Percentiles rank a stretch among this genome's conserved stretches.
Conservation (phyloP, 768 basidiomycete species). For the Dentipellis sp. region DNA sequence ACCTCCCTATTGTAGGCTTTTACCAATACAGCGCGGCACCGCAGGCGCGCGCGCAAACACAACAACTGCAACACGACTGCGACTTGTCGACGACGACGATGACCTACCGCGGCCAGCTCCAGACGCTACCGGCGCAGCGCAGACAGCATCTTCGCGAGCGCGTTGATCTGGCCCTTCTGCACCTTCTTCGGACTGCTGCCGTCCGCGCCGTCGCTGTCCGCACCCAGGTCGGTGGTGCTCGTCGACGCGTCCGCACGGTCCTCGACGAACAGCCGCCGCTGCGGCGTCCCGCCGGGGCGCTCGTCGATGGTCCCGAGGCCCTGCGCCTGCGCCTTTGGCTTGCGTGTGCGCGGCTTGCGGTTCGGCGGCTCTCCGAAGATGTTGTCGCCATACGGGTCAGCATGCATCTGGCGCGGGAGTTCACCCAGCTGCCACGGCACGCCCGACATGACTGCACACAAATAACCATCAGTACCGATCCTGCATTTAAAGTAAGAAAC, state of each 20-base stretch:
- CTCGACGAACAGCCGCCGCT: slow-evolving; percentile 36
- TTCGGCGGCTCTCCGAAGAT: slow-evolving; percentile 49
- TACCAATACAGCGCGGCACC: slow-evolving; percentile 13
- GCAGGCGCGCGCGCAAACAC: slow-evolving; percentile 5
- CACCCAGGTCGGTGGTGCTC: slow-evolving; percentile 60
- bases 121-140: slow-evolving; percentile 51
- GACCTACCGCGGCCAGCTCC: neutral
- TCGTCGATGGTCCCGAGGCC: slow-evolving; percentile 71
- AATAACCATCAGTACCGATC: slow-evolving; percentile 3
- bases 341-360: slow-evolving; percentile 49
- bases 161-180: slow-evolving; percentile 83
- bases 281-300: slow-evolving; percentile 35
- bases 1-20: slow-evolving; percentile 12
- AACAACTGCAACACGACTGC: slow-evolving; percentile 6
- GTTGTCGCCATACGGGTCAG: slow-evolving; percentile 46
- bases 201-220: slow-evolving; percentile 17
- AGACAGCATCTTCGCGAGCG: slow-evolving; percentile 87
- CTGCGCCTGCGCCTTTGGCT: slow-evolving; percentile 50
- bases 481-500: neutral
- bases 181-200: slow-evolving; percentile 60
- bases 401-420: slow-evolving; percentile 56
- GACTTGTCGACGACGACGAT: neutral
- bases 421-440: slow-evolving; percentile 69
- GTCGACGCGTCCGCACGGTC: slow-evolving; percentile 55
- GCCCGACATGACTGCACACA: slow-evolving; percentile 55